Base-by-base conservation (phyloP, 2,329 filamentous ascomycete genomes). In the Zasmidium citrigriseum region DNA sequence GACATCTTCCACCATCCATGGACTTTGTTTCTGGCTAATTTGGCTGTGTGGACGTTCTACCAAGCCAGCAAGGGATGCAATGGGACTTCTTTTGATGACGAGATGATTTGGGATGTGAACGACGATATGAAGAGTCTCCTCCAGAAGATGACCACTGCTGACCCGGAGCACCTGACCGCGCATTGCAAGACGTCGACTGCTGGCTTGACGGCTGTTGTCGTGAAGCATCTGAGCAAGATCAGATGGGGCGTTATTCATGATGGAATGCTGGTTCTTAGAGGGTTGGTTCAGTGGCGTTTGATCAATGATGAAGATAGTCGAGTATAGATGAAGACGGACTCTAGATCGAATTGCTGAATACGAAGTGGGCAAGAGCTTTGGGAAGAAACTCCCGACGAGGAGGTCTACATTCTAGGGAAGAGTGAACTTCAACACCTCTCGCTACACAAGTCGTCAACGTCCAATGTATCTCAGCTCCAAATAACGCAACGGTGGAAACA, bases 161-260 rank as follows among this genome's bases (percentile, higher is more conserved):
- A 11, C 9, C 24, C n/a, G 24, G 22, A 23, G 3, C 47, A 27
- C 14, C 29, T 29, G 47, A 24, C 22, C 4, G 16, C 22, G 21
- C 12, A 50, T 14, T 20, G 80, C 0, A 78, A 78, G 55, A 79
- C 78, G 52, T 75, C 79, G 1, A 84, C 80, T 0, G 78, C 77
- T 18, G 83, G 82, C 0, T 60, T 87, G 47, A 81, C 82, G 0
- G 80, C 80, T 58, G 78, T 82, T 0, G 84, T 87, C 72, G 82
- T 81, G 2, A 78, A 81, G 64, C 78, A 80, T 34, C 65, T 87
- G 62, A 80, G 80, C 11, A 84, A 81, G 56, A 80, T 86, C 1
- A 68, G 85, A 52, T 87, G 85, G 85, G 83, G 83, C 0, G 83
- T 87, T 2, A 80, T 87, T 3, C 83, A 86, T 62, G 82, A 85